Base-by-base conservation (phyloP, 495 filamentous ascomycete genomes). In the Halenospora varia region DNA sequence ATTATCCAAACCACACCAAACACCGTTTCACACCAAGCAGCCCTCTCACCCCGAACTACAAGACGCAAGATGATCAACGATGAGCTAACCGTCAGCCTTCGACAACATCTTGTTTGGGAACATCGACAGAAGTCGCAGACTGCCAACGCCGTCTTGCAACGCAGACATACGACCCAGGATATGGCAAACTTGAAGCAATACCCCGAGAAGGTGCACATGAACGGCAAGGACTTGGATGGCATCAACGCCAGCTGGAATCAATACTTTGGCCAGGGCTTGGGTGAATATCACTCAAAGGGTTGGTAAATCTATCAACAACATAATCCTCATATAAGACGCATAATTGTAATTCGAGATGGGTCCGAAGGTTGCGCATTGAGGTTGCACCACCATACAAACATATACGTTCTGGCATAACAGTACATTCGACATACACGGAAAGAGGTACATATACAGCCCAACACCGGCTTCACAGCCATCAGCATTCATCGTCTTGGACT, bases 41-140 rank as follows among this genome's bases (percentile, higher is more conserved):
- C 86, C 3, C 73, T 90, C 39, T 97, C 94, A 6, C 94, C 94
- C 0, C 82, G 90, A 56, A 96, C 95, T 0, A 99, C 95, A 0
- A 85, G 95, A 46, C 82, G 93, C 45, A 96, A 99, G 72, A 99
- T 99, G 94, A 82, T 99, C 54, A 86, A 90, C 29, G 92, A 90
- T 22, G 94, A 99, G 72, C 76, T 99, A 60, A 90, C 89, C 2
- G 87, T 89, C 63, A 91, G 88, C 25, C 77, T 93, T 15, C 81
- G 89, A 18, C 83, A 84, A 61, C 84, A 91, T 57, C 77, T 93
- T n/a, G 75, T 93, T 13, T 91, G 87, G 86, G 89, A 93, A 64
- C 87, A 89, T 22, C 88, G 92, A 64, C 88, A 92, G 76, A 96
- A 93, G 82, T 89, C 88, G 56, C 86, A 88, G 25, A 96, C 91